phyloP scores from a whole-genome alignment of 805 yeast genomes.

The Pichia eremophila region DNA sequence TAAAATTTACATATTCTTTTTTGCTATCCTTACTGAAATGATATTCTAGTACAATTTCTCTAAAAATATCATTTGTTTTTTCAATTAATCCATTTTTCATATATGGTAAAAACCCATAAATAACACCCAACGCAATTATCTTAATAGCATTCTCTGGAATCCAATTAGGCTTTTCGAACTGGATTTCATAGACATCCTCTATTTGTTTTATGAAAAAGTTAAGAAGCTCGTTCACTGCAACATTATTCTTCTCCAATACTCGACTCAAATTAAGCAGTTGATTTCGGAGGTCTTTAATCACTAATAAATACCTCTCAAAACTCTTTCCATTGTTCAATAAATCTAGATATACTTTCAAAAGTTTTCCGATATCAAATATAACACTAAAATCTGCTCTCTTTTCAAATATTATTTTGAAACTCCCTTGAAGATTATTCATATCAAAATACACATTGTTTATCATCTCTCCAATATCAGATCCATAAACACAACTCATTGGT shows the following conservation, averaged over 20 bases:
- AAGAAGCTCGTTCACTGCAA: constrained; percentile 16
- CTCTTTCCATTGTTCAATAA: constrained; percentile 44
- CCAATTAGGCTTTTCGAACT: constrained; percentile 26
- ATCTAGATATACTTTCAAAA: constrained; percentile 40
- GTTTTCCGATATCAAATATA: constrained; percentile 33
- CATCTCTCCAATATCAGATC: too few species aligned
- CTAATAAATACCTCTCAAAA: constrained; percentile 66
- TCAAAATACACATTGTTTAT: too few species aligned
- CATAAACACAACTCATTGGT: too few species aligned
- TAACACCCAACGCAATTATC: constrained; percentile 51
- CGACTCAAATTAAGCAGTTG: constrained; percentile 46
- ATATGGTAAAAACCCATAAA: constrained; percentile 57
- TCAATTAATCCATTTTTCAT: constrained; percentile 41
- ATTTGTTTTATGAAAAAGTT: constrained; percentile 47
- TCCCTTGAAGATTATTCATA: too few species aligned
- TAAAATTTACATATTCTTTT: constrained; percentile 65
- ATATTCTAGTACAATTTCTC: constrained; percentile 49
- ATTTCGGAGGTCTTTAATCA: constrained; percentile 60
- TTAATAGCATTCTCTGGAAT: constrained; percentile 53
- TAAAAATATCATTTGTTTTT: constrained; percentile 57
- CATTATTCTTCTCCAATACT: too few species aligned
- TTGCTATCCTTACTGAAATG: constrained; percentile 75
- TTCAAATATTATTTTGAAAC: too few species aligned
- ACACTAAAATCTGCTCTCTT: too few species aligned
- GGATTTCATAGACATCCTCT: constrained; percentile 38